These are phyloP conservation scores for Phytophthora sp. DNA, from an alignment of 352 stramenopile genomes.

Conservation along the genomic window DNA sequence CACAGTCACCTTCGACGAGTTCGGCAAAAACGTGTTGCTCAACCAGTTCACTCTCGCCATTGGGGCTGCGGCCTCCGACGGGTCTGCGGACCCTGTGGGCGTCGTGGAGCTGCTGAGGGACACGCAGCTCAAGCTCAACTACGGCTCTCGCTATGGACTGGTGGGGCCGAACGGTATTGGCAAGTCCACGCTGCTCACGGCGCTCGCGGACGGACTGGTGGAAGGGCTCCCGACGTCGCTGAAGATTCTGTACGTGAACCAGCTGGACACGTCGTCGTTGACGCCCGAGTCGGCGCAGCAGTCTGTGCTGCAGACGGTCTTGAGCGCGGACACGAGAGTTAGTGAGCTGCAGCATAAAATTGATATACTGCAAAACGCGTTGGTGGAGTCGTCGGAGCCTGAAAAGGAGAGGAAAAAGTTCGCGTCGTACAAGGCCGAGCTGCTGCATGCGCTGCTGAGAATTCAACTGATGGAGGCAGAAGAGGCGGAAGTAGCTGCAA, in stretches of 20 bases:
- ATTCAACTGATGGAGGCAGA: slow-evolving; percentile 48
- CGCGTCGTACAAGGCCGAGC: slow-evolving; percentile 38
- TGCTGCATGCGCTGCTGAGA: slow-evolving; percentile 41
- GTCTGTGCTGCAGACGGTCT: slow-evolving; percentile 51
- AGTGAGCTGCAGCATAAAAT: slow-evolving; percentile 45
- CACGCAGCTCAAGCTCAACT: slow-evolving; percentile 77
- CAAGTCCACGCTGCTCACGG: slow-evolving; percentile 94
- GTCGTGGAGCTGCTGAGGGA: slow-evolving; percentile 66
- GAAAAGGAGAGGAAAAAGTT: slow-evolving; percentile 16
- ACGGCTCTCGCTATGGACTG: slow-evolving; percentile 79
- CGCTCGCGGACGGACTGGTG: slow-evolving; percentile 90
- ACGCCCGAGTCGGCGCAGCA: slow-evolving; percentile 20
- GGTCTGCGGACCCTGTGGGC: slow-evolving; percentile 14
- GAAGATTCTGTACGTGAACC: slow-evolving; percentile 67
- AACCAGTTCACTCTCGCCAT: slow-evolving; percentile 62
- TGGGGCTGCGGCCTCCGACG: slow-evolving; percentile 13
- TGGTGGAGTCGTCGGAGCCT: slow-evolving; percentile 15
- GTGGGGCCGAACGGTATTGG: slow-evolving; percentile 86
- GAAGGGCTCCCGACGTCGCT: slow-evolving; percentile 52
- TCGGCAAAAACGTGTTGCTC: slow-evolving; percentile 63
- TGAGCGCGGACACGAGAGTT: slow-evolving; percentile 54
- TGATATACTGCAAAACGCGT: slow-evolving; percentile 34
- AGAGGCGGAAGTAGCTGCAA: slow-evolving; percentile 35
- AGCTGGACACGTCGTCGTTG: slow-evolving; percentile 56
- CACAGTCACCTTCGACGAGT: slow-evolving; percentile 67